Evolutionary conservation across 1,284 basidiomycete species (phyloP).

Genomic region (Ceratobasidium sp.): DNA sequence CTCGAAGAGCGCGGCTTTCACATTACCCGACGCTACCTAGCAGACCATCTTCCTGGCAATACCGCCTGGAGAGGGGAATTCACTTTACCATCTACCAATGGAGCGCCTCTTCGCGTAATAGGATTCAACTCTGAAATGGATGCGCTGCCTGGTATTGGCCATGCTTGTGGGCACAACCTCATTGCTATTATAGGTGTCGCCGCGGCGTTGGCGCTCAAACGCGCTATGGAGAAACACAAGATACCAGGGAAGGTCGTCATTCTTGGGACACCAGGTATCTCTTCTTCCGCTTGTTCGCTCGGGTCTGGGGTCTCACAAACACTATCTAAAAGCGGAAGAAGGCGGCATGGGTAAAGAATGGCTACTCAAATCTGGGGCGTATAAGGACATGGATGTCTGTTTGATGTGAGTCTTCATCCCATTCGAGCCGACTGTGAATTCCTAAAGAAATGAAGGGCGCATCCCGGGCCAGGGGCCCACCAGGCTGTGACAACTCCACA

Average conservation of each 20-base stretch:
- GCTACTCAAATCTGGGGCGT: slow-evolving; percentile 76
- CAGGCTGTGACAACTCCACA: slow-evolving; percentile 63
- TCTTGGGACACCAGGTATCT: slow-evolving; percentile 81
- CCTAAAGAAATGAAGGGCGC: slow-evolving; percentile 60
- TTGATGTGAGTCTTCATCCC: slow-evolving; percentile 65
- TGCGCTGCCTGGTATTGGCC: slow-evolving; percentile 69
- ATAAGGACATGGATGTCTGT: slow-evolving; percentile 79
- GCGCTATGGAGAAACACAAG: slow-evolving; percentile 70
- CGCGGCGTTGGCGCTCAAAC: slow-evolving; percentile 75
- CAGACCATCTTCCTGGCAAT: slow-evolving; percentile 56
- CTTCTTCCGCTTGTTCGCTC: neutral
- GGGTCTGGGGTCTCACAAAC: neutral
- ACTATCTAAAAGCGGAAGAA: slow-evolving; percentile 72
- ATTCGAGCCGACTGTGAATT: neutral
- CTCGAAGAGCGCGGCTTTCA: slow-evolving; percentile 66
- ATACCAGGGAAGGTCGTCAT: slow-evolving; percentile 79
- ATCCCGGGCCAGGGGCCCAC: slow-evolving; percentile 65
- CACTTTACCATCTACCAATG: slow-evolving; percentile 55
- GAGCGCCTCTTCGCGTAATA: slow-evolving; percentile 68
- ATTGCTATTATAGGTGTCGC: slow-evolving; percentile 85
- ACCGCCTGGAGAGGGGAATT: slow-evolving; percentile 84
- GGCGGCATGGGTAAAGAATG: slow-evolving; percentile 79
- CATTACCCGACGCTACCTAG: slow-evolving; percentile 69
- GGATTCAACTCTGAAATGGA: slow-evolving; percentile 84
- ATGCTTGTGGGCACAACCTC: slow-evolving; percentile 88